Percentiles rank a stretch among this genome's conserved stretches.
Conservation (phyloP, 2,329 filamentous ascomycete species). For the Colletotrichum noveboracense region DNA sequence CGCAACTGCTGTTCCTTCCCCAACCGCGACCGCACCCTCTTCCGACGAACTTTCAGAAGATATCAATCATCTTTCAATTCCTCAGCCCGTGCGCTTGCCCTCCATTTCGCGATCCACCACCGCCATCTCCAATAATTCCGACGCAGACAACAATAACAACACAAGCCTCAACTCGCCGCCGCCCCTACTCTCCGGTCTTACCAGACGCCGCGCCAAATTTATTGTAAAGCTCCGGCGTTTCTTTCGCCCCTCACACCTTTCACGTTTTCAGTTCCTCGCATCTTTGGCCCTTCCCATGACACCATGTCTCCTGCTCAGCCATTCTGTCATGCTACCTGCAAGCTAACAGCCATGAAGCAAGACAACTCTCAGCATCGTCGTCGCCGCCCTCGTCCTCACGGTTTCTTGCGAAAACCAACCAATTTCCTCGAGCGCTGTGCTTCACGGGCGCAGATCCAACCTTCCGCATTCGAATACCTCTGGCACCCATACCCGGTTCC, state of each 20-base stretch:
- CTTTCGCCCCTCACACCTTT: neutral
- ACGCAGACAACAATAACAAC: neutral
- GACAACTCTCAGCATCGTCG: neutral
- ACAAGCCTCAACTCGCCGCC: neutral
- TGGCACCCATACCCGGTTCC: neutral
- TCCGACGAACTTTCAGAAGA: neutral
- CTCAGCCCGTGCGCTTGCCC: neutral
- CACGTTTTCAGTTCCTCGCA: neutral
- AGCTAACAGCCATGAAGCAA: constrained; percentile 1
- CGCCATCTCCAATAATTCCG: neutral
- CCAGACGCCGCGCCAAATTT: neutral
- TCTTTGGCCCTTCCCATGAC: neutral
- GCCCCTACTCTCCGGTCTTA: neutral
- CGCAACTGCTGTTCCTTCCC: neutral
- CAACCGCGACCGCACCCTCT: neutral
- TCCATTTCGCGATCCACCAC: neutral
- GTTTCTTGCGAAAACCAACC: neutral
- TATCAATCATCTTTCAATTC: neutral
- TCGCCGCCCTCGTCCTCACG: neutral
- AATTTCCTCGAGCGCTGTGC: neutral
- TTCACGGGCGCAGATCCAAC: neutral
- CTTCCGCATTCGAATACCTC: neutral
- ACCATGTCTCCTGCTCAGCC: neutral
- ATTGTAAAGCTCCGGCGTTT: constrained; percentile 6
- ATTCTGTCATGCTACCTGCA: neutral